Percentiles rank a stretch among this genome's conserved stretches.
Conservation (phyloP, 768 basidiomycete genomes). For the Rhizopogon sp. region DNA sequence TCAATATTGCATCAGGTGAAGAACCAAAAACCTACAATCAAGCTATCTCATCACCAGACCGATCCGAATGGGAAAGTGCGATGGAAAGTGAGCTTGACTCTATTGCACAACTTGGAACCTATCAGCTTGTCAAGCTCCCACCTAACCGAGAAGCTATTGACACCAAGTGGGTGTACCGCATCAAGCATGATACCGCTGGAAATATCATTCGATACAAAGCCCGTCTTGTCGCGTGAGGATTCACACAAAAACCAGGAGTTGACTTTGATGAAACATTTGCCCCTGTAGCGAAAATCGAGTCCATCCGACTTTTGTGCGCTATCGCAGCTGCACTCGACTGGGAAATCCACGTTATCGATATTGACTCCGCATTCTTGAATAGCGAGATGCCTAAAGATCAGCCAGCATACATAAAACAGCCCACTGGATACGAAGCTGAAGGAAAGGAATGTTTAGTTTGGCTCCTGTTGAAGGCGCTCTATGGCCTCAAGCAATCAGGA, state of each 20-base stretch:
- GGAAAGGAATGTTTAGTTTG: too few species aligned
- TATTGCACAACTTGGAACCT: too few species aligned
- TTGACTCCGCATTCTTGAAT: conserved; percentile 38
- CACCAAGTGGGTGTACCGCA: too few species aligned
- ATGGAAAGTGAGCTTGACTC: too few species aligned
- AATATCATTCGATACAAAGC: too few species aligned
- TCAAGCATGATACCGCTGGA: too few species aligned
- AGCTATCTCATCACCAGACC: too few species aligned
- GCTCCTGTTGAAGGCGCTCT: background rate
- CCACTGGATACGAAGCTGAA: conserved; percentile 18
- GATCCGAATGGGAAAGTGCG: too few species aligned
- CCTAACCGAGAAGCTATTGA: too few species aligned
- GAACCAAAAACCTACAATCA: too few species aligned
- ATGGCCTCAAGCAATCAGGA: conserved; percentile 22
- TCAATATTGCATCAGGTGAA: too few species aligned
- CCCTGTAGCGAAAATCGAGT: background rate
- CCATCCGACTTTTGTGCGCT: background rate
- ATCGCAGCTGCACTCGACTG: conserved; percentile 15
- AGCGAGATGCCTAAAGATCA: conserved; percentile 26
- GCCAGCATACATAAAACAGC: conserved; percentile 37
- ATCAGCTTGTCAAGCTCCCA: too few species aligned
- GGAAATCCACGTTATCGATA: conserved; percentile 37
- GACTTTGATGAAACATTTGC: conserved; percentile 5
- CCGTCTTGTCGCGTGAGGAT: conserved; percentile 5
- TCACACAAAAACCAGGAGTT: conserved; percentile 4